Percentiles rank a stretch among this genome's conserved stretches.
These are phyloP conservation scores for Buddleja alternifolia DNA, from an alignment of 257 asterid species.

Conservation along the genomic window DNA sequence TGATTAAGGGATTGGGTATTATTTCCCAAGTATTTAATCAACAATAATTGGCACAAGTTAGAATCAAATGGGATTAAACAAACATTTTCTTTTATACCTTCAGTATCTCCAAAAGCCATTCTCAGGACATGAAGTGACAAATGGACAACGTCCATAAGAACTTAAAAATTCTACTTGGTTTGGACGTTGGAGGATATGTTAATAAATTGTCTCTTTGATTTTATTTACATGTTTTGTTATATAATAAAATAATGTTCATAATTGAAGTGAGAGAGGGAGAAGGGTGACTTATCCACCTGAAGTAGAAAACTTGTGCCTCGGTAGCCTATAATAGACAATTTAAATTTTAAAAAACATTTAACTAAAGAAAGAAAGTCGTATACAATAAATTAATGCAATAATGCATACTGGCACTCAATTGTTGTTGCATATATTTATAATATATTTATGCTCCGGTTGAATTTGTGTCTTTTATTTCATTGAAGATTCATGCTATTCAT, in stretches of 20 bases:
- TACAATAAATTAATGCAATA: background rate
- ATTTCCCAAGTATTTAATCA: slow-evolving; percentile 25
- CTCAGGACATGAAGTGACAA: slow-evolving; percentile 34
- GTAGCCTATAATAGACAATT: background rate
- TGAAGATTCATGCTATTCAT: no score
- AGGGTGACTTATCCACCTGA: background rate
- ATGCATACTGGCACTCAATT: background rate
- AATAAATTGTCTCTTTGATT: background rate
- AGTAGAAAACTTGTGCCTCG: background rate
- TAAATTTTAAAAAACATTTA: background rate
- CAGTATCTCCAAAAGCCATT: slow-evolving; percentile 50
- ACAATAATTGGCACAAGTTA: slow-evolving; percentile 32
- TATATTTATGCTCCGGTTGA: no score
- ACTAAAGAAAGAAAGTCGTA: background rate
- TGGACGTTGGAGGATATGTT: slow-evolving; percentile 21
- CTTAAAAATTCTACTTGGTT: slow-evolving; percentile 3
- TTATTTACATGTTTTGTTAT: background rate
- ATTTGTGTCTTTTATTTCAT: no score
- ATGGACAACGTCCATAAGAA: slow-evolving; percentile 18
- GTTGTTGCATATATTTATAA: background rate
- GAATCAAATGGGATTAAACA: slow-evolving; percentile 30
- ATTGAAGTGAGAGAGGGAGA: slow-evolving; percentile 31
- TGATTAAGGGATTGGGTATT: background rate
- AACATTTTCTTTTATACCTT: slow-evolving; percentile 25
- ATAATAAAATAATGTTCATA: background rate